A percentile compares a stretch with the other conserved stretches of the same genome.
Evolutionary conservation across 805 yeast species (phyloP).

Genomic region (Schwanniomyces vanrijiae): DNA sequence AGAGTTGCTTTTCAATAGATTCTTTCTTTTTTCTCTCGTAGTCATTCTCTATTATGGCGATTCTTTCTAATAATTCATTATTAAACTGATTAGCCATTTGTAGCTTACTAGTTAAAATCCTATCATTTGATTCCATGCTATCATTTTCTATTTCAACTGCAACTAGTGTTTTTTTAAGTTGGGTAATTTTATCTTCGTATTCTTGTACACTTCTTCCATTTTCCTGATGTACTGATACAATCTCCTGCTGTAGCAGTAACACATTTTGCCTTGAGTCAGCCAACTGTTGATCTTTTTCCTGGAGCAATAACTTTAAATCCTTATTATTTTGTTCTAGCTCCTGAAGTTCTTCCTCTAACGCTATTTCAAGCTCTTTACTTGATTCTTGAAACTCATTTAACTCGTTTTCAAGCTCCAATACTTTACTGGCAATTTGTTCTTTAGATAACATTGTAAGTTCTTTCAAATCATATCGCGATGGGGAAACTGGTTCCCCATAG

Average conservation of each 20-base stretch:
- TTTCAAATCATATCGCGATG: neutral
- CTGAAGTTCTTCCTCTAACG: constrained; percentile 43
- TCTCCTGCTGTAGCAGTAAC: constrained; percentile 17
- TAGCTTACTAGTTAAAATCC: constrained; percentile 33
- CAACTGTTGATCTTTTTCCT: constrained; percentile 18
- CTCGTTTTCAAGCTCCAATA: constrained; percentile 37
- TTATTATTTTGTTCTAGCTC: constrained; percentile 28
- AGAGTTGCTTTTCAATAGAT: constrained; percentile 24
- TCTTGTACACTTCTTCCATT: constrained; percentile 10
- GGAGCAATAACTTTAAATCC: constrained; percentile 13
- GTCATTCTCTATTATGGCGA: constrained; percentile 45
- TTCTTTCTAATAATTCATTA: constrained; percentile 41
- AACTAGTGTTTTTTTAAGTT: constrained; percentile 31
- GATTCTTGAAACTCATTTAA: constrained; percentile 43
- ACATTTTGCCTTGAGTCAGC: constrained; percentile 14
- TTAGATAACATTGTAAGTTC: constrained; percentile 9
- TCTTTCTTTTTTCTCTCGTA: constrained; percentile 25
- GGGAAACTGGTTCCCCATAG: neutral
- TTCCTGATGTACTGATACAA: constrained; percentile 15
- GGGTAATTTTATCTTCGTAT: constrained; percentile 18
- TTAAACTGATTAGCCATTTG: constrained; percentile 36
- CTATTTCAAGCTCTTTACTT: constrained; percentile 44
- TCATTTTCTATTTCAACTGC: constrained; percentile 45
- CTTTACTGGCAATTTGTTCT: constrained; percentile 24
- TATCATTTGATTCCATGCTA: constrained; percentile 36